Percentiles rank a stretch among this genome's conserved stretches.
These are phyloP conservation scores for Scheffersomyces spartinae DNA, from an alignment of 805 yeast genomes.

Conservation along the genomic window DNA sequence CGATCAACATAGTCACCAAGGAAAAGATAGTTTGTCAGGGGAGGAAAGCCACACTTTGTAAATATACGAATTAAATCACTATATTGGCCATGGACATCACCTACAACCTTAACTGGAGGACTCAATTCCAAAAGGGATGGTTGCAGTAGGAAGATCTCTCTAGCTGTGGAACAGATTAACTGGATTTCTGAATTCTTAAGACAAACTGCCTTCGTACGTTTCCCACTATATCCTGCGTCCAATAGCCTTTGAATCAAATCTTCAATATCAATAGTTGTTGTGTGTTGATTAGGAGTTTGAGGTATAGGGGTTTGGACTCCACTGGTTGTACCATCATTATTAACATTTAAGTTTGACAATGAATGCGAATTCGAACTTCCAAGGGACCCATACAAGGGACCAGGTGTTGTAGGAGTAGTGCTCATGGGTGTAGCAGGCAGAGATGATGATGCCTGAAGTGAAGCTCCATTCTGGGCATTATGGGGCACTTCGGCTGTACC, in stretches of 20 bases:
- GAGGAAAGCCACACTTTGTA: slow-evolving; percentile 96
- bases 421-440: no score
- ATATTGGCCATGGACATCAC: slow-evolving; percentile 96
- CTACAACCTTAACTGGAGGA: slow-evolving; percentile 79
- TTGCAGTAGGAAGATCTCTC: slow-evolving; percentile 82
- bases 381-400: no score
- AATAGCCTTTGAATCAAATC: slow-evolving; percentile 81
- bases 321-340: background rate
- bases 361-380: no score
- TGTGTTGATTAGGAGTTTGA: background rate
- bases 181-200: slow-evolving; percentile 85
- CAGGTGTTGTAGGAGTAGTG: no score
- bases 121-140: slow-evolving; percentile 82
- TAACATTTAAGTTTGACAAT: no score
- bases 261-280: slow-evolving; percentile 46
- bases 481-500: slow-evolving; percentile 1
- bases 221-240: slow-evolving; percentile 95
- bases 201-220: slow-evolving; percentile 81
- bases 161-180: slow-evolving; percentile 71
- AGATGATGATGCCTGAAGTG: no score
- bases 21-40: slow-evolving; percentile 82
- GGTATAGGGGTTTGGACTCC: background rate
- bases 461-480: slow-evolving; percentile 1
- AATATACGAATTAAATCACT: slow-evolving; percentile 83
- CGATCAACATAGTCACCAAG: slow-evolving; percentile 96